phyloP scores from a whole-genome alignment of 2,329 filamentous ascomycete species.

The Teratosphaeria pseudoeucalypti region DNA sequence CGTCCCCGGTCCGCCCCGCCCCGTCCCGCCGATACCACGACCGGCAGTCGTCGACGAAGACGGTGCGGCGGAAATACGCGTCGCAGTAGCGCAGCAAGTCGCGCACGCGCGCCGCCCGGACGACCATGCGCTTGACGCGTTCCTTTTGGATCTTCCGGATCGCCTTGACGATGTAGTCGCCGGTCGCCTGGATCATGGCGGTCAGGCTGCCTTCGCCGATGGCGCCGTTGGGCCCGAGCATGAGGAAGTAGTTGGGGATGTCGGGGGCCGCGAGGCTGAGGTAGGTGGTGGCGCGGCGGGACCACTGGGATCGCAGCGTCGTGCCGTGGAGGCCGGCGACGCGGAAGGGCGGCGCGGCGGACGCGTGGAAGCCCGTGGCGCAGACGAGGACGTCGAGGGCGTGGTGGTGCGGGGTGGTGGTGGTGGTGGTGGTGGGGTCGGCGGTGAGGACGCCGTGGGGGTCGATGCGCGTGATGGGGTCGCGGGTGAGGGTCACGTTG shows the following conservation, averaged over 20 bases:
- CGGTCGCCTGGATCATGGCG: conserved; percentile 29
- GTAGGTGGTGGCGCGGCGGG: conserved; percentile 18
- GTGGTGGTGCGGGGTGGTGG: conserved; percentile 13
- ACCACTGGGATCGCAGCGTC: conserved; percentile 27
- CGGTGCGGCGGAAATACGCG: conserved; percentile 39
- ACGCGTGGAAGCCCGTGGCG: conserved; percentile 35
- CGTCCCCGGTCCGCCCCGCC: conserved; percentile 47
- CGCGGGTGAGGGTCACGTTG: conserved; percentile 36
- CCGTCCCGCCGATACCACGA: conserved; percentile 54
- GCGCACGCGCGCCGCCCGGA: conserved; percentile 37
- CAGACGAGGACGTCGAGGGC: conserved; percentile 34
- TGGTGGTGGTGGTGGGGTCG: conserved; percentile 20
- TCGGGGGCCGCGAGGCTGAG: conserved; percentile 12
- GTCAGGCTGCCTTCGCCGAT: conserved; percentile 32
- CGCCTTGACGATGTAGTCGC: conserved; percentile 29
- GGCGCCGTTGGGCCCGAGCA: conserved; percentile 33
- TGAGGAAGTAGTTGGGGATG: conserved; percentile 32
- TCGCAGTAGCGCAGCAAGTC: conserved; percentile 42
- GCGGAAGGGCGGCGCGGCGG: conserved; percentile 30
- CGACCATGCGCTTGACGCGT: conserved; percentile 31
- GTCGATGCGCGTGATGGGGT: conserved; percentile 30
- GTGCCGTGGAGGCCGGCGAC: conserved; percentile 23
- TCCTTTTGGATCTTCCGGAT: conserved; percentile 35
- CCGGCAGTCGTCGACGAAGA: conserved; percentile 52
- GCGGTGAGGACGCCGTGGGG: conserved; percentile 29